A percentile compares a stretch with the other conserved stretches of the same genome.
Conservation (phyloP, 768 basidiomycete genomes). For the Paxillus ammoniavirescens region DNA sequence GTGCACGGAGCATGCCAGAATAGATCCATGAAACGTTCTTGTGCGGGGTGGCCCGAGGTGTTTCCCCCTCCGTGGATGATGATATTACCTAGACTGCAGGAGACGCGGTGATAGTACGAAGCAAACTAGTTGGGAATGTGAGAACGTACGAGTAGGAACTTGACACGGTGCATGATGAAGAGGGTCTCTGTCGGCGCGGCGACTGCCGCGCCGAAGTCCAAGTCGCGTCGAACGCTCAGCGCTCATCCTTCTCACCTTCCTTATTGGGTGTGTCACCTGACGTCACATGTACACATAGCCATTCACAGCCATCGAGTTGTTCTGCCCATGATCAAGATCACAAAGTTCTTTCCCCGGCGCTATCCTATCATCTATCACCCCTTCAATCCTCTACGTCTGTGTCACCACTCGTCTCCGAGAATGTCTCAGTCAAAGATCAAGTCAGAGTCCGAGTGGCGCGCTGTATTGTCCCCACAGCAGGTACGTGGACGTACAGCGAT, state of each 20-base stretch:
- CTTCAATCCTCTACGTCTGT: not conserved
- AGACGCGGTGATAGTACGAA: too few species aligned
- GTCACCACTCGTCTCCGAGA: slow-evolving; percentile 4
- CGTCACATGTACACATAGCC: not conserved
- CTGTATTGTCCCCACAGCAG: slow-evolving; percentile 78
- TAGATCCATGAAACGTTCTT: not conserved
- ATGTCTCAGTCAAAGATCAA: slow-evolving; percentile 36
- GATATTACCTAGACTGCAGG: too few species aligned
- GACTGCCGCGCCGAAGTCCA: too few species aligned
- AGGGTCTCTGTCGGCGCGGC: too few species aligned
- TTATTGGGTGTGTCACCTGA: slow-evolving; percentile 1
- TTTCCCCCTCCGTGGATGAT: slow-evolving; percentile 23
- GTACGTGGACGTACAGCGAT: slow-evolving; percentile 38
- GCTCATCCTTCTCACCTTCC: slow-evolving; percentile 1
- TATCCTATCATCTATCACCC: not conserved
- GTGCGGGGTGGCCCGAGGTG: slow-evolving; percentile 16
- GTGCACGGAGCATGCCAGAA: not conserved
- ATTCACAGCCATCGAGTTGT: not conserved
- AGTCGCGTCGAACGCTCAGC: too few species aligned
- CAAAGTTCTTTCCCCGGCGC: not conserved
- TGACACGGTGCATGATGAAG: too few species aligned
- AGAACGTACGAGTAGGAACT: too few species aligned
- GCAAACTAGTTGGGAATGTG: too few species aligned
- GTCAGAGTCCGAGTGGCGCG: slow-evolving; percentile 81
- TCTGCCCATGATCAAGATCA: not conserved